These are phyloP conservation scores for Cymbopogon flexuosus DNA, from an alignment of 202 grass and related monocot species.

Conservation along the genomic window DNA sequence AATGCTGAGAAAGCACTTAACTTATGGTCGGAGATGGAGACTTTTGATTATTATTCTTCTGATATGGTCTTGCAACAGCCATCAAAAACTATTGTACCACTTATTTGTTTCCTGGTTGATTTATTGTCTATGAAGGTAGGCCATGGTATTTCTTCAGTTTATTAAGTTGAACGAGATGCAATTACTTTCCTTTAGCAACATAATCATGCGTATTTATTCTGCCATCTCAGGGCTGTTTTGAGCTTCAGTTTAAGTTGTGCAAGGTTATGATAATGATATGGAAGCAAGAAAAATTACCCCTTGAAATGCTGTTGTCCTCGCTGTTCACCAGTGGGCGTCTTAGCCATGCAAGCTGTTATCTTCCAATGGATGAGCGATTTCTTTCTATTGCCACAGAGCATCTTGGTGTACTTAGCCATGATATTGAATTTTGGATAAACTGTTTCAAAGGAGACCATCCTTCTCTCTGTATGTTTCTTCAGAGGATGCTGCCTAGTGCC, in stretches of 20 bases:
- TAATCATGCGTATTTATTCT: slow-evolving; percentile 24
- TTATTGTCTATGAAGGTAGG: slow-evolving; percentile 76
- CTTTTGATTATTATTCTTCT: slow-evolving; percentile 23
- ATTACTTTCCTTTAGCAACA: slow-evolving; percentile 9
- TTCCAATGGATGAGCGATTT: slow-evolving; percentile 54
- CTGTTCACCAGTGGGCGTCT: slow-evolving; percentile 61
- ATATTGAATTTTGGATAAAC: slow-evolving; percentile 59
- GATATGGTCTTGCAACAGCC: slow-evolving; percentile 26
- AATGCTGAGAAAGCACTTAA: slow-evolving; percentile 37
- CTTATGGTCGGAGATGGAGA: slow-evolving; percentile 46
- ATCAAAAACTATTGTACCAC: slow-evolving; percentile 41
- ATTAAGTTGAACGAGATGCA: slow-evolving; percentile 8
- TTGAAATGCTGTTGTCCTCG: slow-evolving; percentile 54
- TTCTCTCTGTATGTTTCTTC: slow-evolving; percentile 58
- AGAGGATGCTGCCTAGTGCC: slow-evolving; percentile 47
- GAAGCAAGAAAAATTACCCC: slow-evolving; percentile 48
- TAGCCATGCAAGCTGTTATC: slow-evolving; percentile 63
- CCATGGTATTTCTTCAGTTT: background rate
- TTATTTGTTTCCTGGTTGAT: slow-evolving; percentile 82
- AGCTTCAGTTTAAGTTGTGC: slow-evolving; percentile 74
- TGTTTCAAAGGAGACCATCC: slow-evolving; percentile 49
- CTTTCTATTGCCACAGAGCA: slow-evolving; percentile 49
- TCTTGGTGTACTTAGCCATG: slow-evolving; percentile 39
- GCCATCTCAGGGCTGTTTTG: slow-evolving; percentile 57
- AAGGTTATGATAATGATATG: slow-evolving; percentile 61